phyloP scores from a whole-genome alignment of 2,329 filamentous ascomycete genomes.

The Dendryphion nanum region DNA sequence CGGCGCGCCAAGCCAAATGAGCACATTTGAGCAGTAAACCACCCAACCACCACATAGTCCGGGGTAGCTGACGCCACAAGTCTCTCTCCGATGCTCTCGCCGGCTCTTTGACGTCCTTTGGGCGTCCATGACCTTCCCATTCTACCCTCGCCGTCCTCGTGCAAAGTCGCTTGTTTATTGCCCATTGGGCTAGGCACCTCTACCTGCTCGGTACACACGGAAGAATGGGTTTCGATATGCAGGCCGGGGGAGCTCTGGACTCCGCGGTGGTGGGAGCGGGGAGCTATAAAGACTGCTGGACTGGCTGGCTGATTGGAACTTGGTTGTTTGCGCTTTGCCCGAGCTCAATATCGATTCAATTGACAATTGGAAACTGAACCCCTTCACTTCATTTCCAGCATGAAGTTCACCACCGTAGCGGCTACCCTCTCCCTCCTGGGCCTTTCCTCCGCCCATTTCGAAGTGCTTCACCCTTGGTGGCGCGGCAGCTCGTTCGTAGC shows the following conservation, averaged over 20 bases:
- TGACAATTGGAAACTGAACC: not conserved
- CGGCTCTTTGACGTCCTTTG: too few relatives aligned
- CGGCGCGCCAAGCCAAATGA: slow-evolving; percentile 21
- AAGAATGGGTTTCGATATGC: too few relatives aligned
- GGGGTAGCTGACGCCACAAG: slow-evolving; percentile 4
- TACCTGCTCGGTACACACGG: slow-evolving; percentile 4
- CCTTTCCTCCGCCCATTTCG: slow-evolving; percentile 44
- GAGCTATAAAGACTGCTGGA: slow-evolving; percentile 2
- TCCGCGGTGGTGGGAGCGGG: not conserved
- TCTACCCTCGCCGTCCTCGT: too few relatives aligned
- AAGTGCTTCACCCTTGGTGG: slow-evolving; percentile 42
- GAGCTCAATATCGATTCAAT: not conserved
- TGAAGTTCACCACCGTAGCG: slow-evolving; percentile 20
- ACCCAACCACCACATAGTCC: too few relatives aligned
- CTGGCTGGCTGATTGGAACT: not conserved
- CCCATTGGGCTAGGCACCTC: too few relatives aligned
- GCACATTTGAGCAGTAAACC: slow-evolving; percentile 24
- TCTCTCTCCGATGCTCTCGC: too few relatives aligned
- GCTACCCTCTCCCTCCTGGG: slow-evolving; percentile 23
- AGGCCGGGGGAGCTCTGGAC: too few relatives aligned
- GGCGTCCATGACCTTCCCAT: too few relatives aligned
- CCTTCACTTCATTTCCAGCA: slow-evolving; percentile 7
- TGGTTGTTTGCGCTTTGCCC: not conserved
- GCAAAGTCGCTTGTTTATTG: too few relatives aligned
- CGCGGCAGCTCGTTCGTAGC: slow-evolving; percentile 42